Evolutionary conservation across 306 rosid genomes (phyloP), one percentile per base, ranked within the genome.

Genomic region (Ziziphus jujuba): DNA sequence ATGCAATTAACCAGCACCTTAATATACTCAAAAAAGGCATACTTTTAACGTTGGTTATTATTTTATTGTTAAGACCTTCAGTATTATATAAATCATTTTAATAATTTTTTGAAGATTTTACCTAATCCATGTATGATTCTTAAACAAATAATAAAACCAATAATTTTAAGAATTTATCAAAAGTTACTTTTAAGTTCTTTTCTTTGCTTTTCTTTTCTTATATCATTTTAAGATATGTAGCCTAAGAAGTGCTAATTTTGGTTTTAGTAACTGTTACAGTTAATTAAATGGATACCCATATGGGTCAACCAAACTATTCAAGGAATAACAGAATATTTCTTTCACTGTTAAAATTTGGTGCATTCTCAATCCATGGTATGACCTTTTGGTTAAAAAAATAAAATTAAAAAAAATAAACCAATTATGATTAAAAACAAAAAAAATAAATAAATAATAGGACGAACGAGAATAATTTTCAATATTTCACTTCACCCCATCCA

Each of bases 401-500:
- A 60, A 17, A 33, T n/a, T n/a, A n/a, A n/a, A n/a, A n/a, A n/a
- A n/a, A n/a, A n/a, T n/a, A n/a, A n/a, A 56, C 5, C n/a, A 64
- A 40, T 36, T 44, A 22, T 43, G 38, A 8, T 34, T 60, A 56
- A 45, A 74, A 61, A 62, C 40, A 55, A 54, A 71, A n/a, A n/a
- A n/a, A n/a, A n/a, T n/a, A n/a, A n/a, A n/a, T n/a, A n/a, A 47
- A 67, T 66, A 79, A 16, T 22, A 40, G 67, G 74, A 67, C 72
- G 22, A 23, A 40, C 17, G 72, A 63, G 51, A 67, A 19, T 31
- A 43, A 16, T 56, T 59, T 69, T 38, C 31, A 45, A 69, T 53
- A 45, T 66, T 72, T 69, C 75, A 76, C 55, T 72, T 71, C 63
- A 44, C 82, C 80, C 72, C 25, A 60, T 40, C 77, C 77, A 82